Conservation (phyloP, 495 filamentous ascomycete species). For the Podospora fimiseda region DNA sequence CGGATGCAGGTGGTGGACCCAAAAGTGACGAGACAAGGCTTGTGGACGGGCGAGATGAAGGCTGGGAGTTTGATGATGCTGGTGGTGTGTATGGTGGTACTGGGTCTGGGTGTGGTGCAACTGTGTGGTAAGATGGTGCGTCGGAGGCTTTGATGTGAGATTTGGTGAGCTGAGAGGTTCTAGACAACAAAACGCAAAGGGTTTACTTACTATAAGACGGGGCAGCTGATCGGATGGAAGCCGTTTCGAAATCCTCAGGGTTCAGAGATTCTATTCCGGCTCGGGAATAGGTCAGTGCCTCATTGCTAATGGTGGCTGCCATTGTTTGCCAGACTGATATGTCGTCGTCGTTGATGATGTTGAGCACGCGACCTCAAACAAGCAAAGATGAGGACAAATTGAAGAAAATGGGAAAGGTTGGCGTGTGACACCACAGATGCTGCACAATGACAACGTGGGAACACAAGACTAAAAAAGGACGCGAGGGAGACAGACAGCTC, state of each 20-base stretch:
- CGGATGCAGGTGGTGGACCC: neutral
- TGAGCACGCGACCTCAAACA: neutral
- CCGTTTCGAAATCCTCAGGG: constrained; percentile 46
- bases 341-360: neutral
- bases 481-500: neutral
- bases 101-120: constrained; percentile 29
- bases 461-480: neutral
- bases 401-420: neutral
- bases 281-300: constrained; percentile 20
- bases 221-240: constrained; percentile 45
- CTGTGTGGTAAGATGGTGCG: constrained; percentile 43
- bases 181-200: too few species aligned
- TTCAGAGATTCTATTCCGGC: constrained; percentile 27
- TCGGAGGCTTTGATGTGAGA: constrained; percentile 33
- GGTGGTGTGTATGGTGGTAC: constrained; percentile 39
- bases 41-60: neutral
- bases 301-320: constrained; percentile 26
- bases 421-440: constrained; percentile 7
- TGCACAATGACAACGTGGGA: constrained; percentile 4
- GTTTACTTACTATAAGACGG: constrained; percentile 50
- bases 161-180: neutral
- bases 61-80: neutral
- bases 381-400: neutral
- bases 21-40: constrained; percentile 15
- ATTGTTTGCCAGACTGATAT: constrained; percentile 1